These are phyloP conservation scores for Xanthoconium stramineum DNA, from an alignment of 768 basidiomycete genomes.

Conservation along the genomic window DNA sequence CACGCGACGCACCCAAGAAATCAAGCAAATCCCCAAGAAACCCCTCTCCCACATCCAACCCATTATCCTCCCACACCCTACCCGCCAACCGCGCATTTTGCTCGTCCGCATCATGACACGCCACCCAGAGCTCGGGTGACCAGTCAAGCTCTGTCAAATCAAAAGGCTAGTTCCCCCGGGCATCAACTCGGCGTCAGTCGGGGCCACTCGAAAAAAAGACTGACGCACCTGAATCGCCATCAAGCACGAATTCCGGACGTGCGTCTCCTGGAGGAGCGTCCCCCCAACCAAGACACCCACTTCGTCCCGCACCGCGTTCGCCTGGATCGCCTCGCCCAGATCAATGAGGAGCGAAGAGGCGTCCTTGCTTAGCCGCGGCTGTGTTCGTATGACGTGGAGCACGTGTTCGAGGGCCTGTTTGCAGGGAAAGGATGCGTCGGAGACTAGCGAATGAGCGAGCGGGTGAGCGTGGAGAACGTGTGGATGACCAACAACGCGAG, in stretches of 20 bases:
- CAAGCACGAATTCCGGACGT: conserved; percentile 85
- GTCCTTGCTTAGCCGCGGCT: conserved; percentile 80
- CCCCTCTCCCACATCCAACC: conserved; percentile 75
- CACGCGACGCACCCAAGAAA: conserved; percentile 58
- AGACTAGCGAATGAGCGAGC: conserved; percentile 44
- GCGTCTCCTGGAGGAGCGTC: conserved; percentile 79
- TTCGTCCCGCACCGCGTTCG: conserved; percentile 62
- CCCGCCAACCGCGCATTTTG: conserved; percentile 81
- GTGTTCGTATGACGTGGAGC: conserved; percentile 66
- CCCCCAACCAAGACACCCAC: conserved; percentile 64
- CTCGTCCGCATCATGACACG: conserved; percentile 84
- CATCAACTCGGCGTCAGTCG: no score
- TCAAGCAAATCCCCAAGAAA: conserved; percentile 52
- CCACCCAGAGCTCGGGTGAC: conserved; percentile 85
- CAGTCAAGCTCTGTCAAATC: conserved; percentile 95
- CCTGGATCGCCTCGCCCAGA: conserved; percentile 74
- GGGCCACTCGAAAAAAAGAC: neutral
- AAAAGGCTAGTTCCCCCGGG: conserved; percentile 57
- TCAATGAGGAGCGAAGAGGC: conserved; percentile 78
- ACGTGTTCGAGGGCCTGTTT: conserved; percentile 64
- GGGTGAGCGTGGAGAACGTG: conserved; percentile 6
- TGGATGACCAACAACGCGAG: neutral
- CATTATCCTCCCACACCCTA: conserved; percentile 94
- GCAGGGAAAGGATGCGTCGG: conserved; percentile 71
- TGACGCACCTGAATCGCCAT: conserved; percentile 77